Conservation (phyloP, 805 yeast genomes). For the Ogataea trehaloabstinens region DNA sequence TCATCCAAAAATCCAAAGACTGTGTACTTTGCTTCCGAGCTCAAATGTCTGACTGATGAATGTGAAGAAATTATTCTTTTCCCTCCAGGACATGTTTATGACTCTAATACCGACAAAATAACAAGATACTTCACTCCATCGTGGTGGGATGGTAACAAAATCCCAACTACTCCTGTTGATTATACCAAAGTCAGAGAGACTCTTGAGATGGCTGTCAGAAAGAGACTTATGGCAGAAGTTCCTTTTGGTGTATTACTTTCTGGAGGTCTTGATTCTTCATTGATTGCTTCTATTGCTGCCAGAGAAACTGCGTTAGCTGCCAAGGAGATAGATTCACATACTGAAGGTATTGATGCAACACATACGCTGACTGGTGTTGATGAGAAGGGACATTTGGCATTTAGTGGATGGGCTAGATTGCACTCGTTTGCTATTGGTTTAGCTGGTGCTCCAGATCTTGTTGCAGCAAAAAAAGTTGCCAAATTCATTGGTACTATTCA, state of each 20-base stretch:
- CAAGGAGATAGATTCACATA: constrained; percentile 40
- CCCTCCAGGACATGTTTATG: constrained; percentile 99
- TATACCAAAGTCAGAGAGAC: constrained; percentile 68
- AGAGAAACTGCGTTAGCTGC: constrained; percentile 87
- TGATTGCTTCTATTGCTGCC: constrained; percentile 96
- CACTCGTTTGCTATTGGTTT: constrained; percentile 98
- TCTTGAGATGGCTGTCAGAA: constrained; percentile 93
- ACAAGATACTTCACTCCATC: constrained; percentile 88
- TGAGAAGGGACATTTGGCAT: constrained; percentile 77
- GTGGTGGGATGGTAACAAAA: constrained; percentile 85
- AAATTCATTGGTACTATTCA: constrained; percentile 93
- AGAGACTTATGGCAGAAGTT: constrained; percentile 99
- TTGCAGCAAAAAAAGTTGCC: constrained; percentile 96
- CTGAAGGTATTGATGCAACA: constrained; percentile 57
- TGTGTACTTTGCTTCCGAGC: constrained; percentile 88
- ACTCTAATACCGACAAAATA: constrained; percentile 80
- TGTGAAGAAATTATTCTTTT: constrained; percentile 90
- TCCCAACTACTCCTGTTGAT: constrained; percentile 79
- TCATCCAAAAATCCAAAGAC: constrained; percentile 66
- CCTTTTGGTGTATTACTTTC: constrained; percentile 97
- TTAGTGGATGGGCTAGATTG: constrained; percentile 71
- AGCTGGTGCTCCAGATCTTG: constrained; percentile 95
- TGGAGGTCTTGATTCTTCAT: constrained; percentile 96
- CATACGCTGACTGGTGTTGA: constrained; percentile 89
- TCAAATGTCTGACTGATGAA: constrained; percentile 90